Evolutionary conservation across 2,329 filamentous ascomycete species (phyloP), one percentile per base, ranked within the genome.

Genomic region (Colletotrichum sp.): DNA sequence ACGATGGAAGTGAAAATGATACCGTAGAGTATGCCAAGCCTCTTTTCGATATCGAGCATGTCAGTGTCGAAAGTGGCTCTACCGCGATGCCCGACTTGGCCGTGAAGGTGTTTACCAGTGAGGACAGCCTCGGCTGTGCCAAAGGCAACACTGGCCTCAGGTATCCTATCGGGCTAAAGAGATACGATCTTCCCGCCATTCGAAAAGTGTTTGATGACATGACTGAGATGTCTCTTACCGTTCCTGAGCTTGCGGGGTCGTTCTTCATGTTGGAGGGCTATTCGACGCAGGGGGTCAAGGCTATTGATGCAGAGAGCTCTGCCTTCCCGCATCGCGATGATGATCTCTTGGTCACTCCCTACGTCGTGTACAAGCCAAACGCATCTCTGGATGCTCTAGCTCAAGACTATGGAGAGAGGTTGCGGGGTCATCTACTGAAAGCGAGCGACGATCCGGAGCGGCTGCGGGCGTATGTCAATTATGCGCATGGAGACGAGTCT

Each of bases 21-120:
- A 82, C 86, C 18, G 34, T 81, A 2, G 77, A 77, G 28, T 87
- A 87, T 75, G 84, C 84, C 0, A 77, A 83, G 21, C 85, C 88
- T 1, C 86, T 89, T 72, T 80, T 82, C 48, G 81, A 82, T 7
- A 79, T 89, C 2, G 82, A 82, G 0, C 84, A 87, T 1, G 28
- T 88, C 12, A 79, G 79, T 13, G 72, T 77, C 28, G 68, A 81
- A 2, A 68, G 83, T 5, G 66, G 78, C 0, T 76, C 77, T 9
- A 86, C 85, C 8, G 83, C 82, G 48, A 88, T 89, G 79, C 83
- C 77, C 0, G 87, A 88, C 30, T 79, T 90, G 2, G 83, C 87
- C 4, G 76, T 28, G 8, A 85, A 85, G 82, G 85, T 84, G 2
- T 79, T 84, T n/a, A 87, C 86, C 76, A 78, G 83, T 13, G 73